Evolutionary conservation across 1,284 basidiomycete genomes (phyloP).

Genomic region (Sutorius eximius): DNA sequence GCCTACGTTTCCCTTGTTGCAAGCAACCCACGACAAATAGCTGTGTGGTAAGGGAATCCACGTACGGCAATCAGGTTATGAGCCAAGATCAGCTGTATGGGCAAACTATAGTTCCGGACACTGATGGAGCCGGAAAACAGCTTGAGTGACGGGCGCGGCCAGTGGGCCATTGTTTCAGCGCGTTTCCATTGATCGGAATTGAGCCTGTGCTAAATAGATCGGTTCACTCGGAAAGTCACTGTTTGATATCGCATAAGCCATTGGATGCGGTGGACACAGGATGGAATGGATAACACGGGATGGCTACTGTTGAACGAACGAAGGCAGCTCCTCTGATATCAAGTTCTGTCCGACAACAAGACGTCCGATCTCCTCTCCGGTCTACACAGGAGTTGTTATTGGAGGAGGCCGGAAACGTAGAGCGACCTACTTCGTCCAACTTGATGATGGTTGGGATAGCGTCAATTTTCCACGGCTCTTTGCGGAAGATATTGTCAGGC

Average conservation of each 20-base stretch:
- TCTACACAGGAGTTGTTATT: conserved; percentile 36
- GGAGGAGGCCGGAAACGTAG: conserved; percentile 5
- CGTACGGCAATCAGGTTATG: neutral
- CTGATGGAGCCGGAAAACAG: neutral
- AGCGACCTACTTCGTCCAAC: conserved; percentile 58
- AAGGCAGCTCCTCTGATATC: conserved; percentile 22
- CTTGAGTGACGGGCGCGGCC: neutral
- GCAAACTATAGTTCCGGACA: neutral
- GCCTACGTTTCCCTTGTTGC: neutral
- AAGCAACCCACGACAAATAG: neutral
- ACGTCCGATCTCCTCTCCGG: conserved; percentile 49
- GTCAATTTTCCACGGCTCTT: conserved; percentile 62
- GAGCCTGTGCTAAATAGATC: neutral
- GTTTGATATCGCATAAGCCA: neutral
- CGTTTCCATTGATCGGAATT: neutral
- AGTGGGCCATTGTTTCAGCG: neutral
- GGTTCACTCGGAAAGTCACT: neutral
- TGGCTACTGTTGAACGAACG: conserved; percentile 22
- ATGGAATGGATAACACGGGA: neutral
- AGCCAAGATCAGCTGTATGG: neutral
- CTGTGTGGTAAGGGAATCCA: neutral
- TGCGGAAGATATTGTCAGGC: conserved; percentile 60
- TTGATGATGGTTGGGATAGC: conserved; percentile 75
- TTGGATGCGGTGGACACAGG: conserved; percentile 8
- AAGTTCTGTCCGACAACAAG: conserved; percentile 53